Base-by-base conservation (phyloP, 805 yeast genomes). In the Jamesozyma rosinii region DNA sequence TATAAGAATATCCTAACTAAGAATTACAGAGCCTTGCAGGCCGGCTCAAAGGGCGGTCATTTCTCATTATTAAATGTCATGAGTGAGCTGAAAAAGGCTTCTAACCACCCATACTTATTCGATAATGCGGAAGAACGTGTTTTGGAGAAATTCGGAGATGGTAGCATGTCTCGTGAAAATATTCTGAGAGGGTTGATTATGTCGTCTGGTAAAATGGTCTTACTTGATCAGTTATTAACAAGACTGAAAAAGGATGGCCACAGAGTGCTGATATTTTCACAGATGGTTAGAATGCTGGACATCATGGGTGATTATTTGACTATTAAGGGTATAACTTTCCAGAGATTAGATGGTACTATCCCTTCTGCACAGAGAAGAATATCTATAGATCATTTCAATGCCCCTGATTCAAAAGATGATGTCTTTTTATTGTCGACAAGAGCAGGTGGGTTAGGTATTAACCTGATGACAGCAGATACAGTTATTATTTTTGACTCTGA, bases 401-500 rank as follows among this genome's bases (percentile, higher is more conserved):
- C 95, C 0, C 92, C 90, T 1, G 95, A 78, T 39, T 86, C 96
- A 3, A 83, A 80, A 44, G 98, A 92, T 63, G 90, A 89, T 59
- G 94, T 81, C 2, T 92, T 92, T 50, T 65, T 92, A 57, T 69
- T 92, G 41, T 83, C 95, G 20, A 92, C 99, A 1, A 78, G 99
- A 69, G 99, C 99, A 13, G 99, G 99, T 70, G 99, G 99, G 43
- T 72, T 92, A 48, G 99, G 99, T 66, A 92, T 92, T 61, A 92
- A 92, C 63, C 72, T 92, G 61, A 92, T 92, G 98, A 92, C 98
- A 5, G 99, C 99, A 3, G 99, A 92, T 59, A 92, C 99, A 6
- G 99, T 92, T 24, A 86, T 92, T 53, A 90, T 92, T 34, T 92
- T 92, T 66, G 98, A 92, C 65, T 86, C 95, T 4, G 98, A 92